Base-by-base conservation (phyloP, 1,284 basidiomycete genomes). In the Dichomitus squalens region DNA sequence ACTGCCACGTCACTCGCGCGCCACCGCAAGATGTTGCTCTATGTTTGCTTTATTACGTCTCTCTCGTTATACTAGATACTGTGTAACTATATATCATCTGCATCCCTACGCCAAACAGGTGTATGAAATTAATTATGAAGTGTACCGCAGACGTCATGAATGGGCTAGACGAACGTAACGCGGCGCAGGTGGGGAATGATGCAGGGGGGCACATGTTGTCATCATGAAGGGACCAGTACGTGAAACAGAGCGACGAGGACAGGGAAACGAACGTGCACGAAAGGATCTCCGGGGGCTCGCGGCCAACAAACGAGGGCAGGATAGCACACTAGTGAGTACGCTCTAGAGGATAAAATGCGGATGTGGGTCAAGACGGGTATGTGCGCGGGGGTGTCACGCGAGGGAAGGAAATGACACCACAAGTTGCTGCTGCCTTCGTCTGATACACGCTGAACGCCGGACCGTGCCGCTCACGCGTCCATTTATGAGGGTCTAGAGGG, bases 401-500 rank as follows among this genome's bases (percentile, higher is more conserved):
- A 49, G 16, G 39, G 23, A 1, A 25, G 53, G 20, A 34, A 20
- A 51, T 60, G 58, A 63, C 58, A 54, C 61, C 61, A 63, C 61
- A 56, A 56, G 46, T 38, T 55, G 58, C 58, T 63, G 61, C 61
- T 59, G 53, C 53, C 56, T 53, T 58, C 56, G 57, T 54, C 55
- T 52, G 56, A 56, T 44, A 56, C 48, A 38, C 54, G 54, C 27
- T 29, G 38, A 48, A 39, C 49, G n/a, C 49, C 47, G 34, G 40
- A 41, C 50, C 46, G 54, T 49, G 48, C 38, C 54, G 53, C 23
- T 31, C 33, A 39, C 52, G 50, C 40, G 47, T 43, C 18, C 34
- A 39, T 68, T 65, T 68, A 68, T 55, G 72, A 75, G 27, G 81
- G 80, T 64, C 88, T 80, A 68, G 85, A 88, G 16, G 89, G 89